These are phyloP conservation scores for Cladosporium sp. DNA, from an alignment of 2,329 filamentous ascomycete genomes.

Conservation along the genomic window DNA sequence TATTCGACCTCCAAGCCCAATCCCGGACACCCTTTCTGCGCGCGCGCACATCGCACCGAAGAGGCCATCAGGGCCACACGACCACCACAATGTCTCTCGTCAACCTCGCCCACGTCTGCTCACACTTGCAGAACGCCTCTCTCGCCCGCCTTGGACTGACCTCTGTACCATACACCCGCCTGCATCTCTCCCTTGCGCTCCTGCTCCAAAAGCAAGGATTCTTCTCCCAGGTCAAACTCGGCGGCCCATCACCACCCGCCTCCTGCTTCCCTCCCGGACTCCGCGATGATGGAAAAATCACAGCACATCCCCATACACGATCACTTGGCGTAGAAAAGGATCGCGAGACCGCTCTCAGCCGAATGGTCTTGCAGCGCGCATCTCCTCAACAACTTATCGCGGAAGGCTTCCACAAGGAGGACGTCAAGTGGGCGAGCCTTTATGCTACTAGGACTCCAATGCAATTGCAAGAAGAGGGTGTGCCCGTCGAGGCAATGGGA, in stretches of 20 bases:
- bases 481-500: slow-evolving; percentile 29
- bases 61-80: slow-evolving; percentile 14
- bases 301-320: slow-evolving; percentile 23
- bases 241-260: slow-evolving; percentile 55
- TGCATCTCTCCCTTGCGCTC: slow-evolving; percentile 71
- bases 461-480: slow-evolving; percentile 26
- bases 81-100: slow-evolving; percentile 61
- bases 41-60: background rate
- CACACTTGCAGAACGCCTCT: slow-evolving; percentile 85
- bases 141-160: slow-evolving; percentile 80
- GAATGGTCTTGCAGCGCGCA: slow-evolving; percentile 21
- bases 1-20: background rate
- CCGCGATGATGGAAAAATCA: slow-evolving; percentile 27
- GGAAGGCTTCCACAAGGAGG: slow-evolving; percentile 23
- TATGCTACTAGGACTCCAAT: slow-evolving; percentile 12
- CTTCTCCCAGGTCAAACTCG: slow-evolving; percentile 73
- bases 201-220: slow-evolving; percentile 80
- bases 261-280: slow-evolving; percentile 28
- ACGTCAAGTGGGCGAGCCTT: slow-evolving; percentile 9
- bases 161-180: slow-evolving; percentile 73
- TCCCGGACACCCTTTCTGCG: background rate
- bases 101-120: slow-evolving; percentile 75
- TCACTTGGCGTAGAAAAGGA: slow-evolving; percentile 1
- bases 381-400: slow-evolving; percentile 21
- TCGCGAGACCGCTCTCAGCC: slow-evolving; percentile 26